A percentile compares a stretch with the other conserved stretches of the same genome.
These are phyloP conservation scores for Eucalyptus coolabah DNA, from an alignment of 345 rosid species.

Conservation along the genomic window DNA sequence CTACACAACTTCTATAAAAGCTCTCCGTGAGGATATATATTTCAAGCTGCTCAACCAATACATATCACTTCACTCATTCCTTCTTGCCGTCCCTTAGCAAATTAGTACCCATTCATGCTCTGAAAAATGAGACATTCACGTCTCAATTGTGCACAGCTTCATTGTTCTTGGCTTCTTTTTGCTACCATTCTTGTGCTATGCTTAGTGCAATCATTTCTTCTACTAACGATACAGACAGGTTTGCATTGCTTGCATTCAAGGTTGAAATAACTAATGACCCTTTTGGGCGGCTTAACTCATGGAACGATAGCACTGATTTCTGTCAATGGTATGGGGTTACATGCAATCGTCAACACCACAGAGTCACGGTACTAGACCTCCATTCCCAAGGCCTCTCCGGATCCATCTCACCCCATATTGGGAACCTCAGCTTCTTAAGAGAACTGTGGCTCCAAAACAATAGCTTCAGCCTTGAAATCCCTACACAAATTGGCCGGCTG, in stretches of 20 bases:
- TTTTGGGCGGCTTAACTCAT: neutral
- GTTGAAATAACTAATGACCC: neutral
- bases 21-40: neutral
- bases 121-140: neutral
- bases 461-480: neutral
- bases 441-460: neutral
- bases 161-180: neutral
- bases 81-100: neutral
- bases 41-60: neutral
- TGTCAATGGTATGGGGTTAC: neutral
- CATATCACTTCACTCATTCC: neutral
- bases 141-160: neutral
- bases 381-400: neutral
- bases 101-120: neutral
- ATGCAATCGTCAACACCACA: neutral
- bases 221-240: neutral
- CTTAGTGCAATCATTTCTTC: neutral
- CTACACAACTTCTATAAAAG: neutral
- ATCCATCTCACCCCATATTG: neutral
- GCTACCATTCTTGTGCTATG: neutral
- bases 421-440: neutral
- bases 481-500: neutral
- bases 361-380: neutral
- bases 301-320: neutral
- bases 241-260: neutral